A percentile compares a stretch with the other conserved stretches of the same genome.
Conservation (phyloP, 345 rosid species). For the Gossypium australe region DNA sequence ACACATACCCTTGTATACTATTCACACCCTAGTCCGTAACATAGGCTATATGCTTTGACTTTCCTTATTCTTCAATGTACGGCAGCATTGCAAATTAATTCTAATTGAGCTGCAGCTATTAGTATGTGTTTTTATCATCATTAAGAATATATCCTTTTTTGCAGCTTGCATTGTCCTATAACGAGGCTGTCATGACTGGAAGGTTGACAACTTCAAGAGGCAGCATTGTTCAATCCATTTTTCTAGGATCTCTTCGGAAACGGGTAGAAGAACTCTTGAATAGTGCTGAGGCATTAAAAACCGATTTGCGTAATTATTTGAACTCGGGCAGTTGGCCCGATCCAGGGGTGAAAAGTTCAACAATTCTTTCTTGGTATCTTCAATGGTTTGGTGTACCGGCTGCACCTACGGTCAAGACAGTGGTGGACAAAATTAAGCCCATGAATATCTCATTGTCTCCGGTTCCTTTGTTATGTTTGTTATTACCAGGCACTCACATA, state of each 20-base stretch:
- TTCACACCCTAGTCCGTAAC: not conserved
- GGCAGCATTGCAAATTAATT: not conserved
- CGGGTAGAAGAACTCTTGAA: constrained; percentile 63
- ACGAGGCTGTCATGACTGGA: constrained; percentile 66
- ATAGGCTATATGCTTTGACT: not conserved
- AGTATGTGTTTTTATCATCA: not conserved
- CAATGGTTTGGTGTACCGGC: constrained; percentile 75
- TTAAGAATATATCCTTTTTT: not conserved
- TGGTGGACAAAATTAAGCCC: constrained; percentile 46
- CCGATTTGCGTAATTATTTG: constrained; percentile 42
- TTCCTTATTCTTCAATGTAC: not conserved
- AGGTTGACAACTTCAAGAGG: constrained; percentile 55
- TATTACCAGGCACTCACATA: constrained; percentile 59
- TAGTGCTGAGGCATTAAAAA: constrained; percentile 32
- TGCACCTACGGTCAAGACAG: constrained; percentile 41
- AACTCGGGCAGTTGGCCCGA: constrained; percentile 61
- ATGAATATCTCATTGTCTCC: constrained; percentile 22
- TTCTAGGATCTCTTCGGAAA: constrained; percentile 61
- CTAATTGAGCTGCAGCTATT: not conserved
- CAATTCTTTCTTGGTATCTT: constrained; percentile 56
- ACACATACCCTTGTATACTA: too few species aligned
- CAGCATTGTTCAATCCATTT: constrained; percentile 61
- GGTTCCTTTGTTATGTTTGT: constrained; percentile 48
- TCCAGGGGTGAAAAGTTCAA: constrained; percentile 9
- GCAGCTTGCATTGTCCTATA: constrained; percentile 82